Evolutionary conservation across 2,329 filamentous ascomycete genomes (phyloP), one percentile per base, ranked within the genome.

Genomic region (Massarina eburnea): DNA sequence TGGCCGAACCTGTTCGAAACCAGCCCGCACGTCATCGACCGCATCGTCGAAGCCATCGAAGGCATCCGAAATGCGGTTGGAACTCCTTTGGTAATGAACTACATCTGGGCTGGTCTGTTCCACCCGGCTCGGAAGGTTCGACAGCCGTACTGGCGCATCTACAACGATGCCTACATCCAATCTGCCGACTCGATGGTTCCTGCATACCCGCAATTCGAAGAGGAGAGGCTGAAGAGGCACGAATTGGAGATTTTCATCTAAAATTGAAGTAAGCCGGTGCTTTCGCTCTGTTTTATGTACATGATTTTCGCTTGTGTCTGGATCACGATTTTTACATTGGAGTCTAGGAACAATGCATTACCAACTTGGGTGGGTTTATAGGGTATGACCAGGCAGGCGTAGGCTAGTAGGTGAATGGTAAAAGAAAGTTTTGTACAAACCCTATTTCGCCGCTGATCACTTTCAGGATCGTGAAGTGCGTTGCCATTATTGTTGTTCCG

Each of bases 1-100:
- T 96, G 92, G 71, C 95, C 94, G 26, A 99, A 99, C 71, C 80
- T 99, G 44, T 99, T 97, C 72, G 94, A 99, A 73, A 99, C 94
- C 4, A 94, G 88, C 59, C 94, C 94, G 0, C 94, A 99, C 80
- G 94, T 99, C 62, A 99, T 99, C 61, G 94, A 99, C 72, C 85
- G 94, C 35, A 95, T 99, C 58, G 88, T 99, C 54, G 95, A 99
- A 71, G 94, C 95, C 40, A 95, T 99, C 57, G 94, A 97, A 71
- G 94, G 91, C 30, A 89, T 99, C 52, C 84, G 94, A 38, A 90
- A 96, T 78, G 91, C 92, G 0, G 87, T 97, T 35, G 94, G 94
- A 1, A 89, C 91, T 0, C 94, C 94, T 2, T 76, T 95, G 18
- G 89, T 96, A 27, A 87, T 99, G 80, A 99, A 99, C 75, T 99